A percentile compares a stretch with the other conserved stretches of the same genome.
Evolutionary conservation across 164 flowering plant genomes (phyloP).

Genomic region (Protea cynaroides): DNA sequence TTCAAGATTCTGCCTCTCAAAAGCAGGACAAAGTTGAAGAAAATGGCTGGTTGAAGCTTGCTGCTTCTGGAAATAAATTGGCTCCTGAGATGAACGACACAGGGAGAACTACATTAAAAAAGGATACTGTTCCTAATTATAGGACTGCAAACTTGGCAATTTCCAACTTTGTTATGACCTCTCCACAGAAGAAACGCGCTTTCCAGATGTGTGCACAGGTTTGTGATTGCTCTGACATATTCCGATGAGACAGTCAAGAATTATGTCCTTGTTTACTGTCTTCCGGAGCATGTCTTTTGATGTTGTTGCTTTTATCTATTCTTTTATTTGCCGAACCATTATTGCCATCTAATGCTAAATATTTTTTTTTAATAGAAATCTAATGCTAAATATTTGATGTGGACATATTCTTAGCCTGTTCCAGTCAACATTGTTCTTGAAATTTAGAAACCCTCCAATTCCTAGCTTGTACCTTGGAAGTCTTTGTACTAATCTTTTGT

Average conservation of each 20-base stretch:
- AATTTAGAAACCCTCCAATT: not conserved
- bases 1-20: constrained; percentile 15
- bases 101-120: constrained; percentile 9
- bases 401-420: not conserved
- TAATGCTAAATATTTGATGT: not conserved
- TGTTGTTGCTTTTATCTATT: not conserved
- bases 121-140: constrained; percentile 15
- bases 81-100: constrained; percentile 16
- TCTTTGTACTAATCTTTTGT: not conserved
- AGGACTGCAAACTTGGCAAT: constrained; percentile 17
- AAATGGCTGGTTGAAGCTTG: constrained; percentile 29
- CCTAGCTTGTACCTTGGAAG: not conserved
- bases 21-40: constrained; percentile 27
- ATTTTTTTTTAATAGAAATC: no score
- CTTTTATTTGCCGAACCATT: not conserved
- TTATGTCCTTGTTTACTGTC: not conserved
- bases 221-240: constrained; percentile 1
- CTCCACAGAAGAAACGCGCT: constrained; percentile 37
- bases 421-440: no score
- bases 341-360: not conserved
- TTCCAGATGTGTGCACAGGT: constrained; percentile 97
- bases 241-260: not conserved
- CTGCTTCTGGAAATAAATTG: constrained; percentile 10
- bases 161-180: constrained; percentile 12
- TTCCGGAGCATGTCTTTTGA: not conserved